Conservation (phyloP, 1,139 yeast species). For the Candida sp. region DNA sequence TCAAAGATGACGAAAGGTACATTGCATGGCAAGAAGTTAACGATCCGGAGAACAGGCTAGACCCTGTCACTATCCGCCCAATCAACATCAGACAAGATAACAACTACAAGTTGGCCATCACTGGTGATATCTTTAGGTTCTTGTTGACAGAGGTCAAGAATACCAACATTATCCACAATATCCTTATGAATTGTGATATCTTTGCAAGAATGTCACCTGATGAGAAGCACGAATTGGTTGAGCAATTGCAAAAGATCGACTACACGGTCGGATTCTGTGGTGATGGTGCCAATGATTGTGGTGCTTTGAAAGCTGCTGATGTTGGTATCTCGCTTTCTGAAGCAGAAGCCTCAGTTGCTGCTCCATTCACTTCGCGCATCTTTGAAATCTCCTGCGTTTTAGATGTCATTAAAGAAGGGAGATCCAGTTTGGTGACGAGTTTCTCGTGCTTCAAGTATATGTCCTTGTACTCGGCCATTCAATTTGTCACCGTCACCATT, state of each 20-base stretch:
- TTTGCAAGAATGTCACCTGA: conserved; percentile 99
- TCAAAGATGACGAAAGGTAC: conserved; percentile 33
- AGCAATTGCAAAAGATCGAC: conserved; percentile 80
- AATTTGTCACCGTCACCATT: conserved; percentile 84
- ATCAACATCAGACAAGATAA: conserved; percentile 27
- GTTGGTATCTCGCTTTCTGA: conserved; percentile 96
- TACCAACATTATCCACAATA: conserved; percentile 46
- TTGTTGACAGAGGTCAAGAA: conserved; percentile 62
- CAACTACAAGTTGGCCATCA: conserved; percentile 75
- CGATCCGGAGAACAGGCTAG: conserved; percentile 56
- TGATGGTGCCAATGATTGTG: conserved; percentile 98
- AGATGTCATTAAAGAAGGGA: conserved; percentile 91
- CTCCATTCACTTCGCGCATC: conserved; percentile 91
- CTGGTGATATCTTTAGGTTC: conserved; percentile 90
- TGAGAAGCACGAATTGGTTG: conserved; percentile 95
- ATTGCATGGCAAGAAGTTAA: conserved; percentile 71
- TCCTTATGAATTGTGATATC: conserved; percentile 75
- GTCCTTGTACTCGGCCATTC: conserved; percentile 97
- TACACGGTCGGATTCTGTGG: conserved; percentile 98
- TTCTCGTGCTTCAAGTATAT: conserved; percentile 97
- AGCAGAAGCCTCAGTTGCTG: conserved; percentile 99
- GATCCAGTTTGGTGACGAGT: conserved; percentile 93
- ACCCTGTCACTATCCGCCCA: conserved; percentile 66
- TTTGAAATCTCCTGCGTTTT: conserved; percentile 94
- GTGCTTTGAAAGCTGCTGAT: conserved; percentile 97